Conservation (phyloP, 352 stramenopile species). For the Phytophthora litchii region DNA sequence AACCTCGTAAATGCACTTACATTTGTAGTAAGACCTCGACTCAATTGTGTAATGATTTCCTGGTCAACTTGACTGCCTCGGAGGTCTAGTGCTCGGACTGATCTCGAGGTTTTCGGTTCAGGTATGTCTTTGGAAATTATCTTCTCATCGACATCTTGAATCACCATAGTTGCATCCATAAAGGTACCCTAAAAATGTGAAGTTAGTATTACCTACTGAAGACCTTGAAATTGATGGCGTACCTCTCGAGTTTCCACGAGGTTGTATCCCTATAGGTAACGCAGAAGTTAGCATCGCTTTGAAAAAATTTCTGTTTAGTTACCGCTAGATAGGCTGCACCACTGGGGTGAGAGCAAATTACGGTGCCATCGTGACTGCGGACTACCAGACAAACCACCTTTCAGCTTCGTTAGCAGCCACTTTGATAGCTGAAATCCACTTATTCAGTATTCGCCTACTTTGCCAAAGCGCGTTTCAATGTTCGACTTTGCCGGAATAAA, state of each 20-base stretch:
- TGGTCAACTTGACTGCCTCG: conserved; percentile 59
- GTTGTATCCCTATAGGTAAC: conserved; percentile 37
- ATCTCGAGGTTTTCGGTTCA: conserved; percentile 1
- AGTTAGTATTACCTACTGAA: not conserved
- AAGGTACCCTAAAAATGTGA: conserved; percentile 33
- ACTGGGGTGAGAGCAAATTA: conserved; percentile 53
- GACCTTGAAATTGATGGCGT: not conserved
- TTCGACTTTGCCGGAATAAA: conserved; percentile 42
- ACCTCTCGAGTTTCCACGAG: conserved; percentile 45
- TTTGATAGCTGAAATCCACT: no score
- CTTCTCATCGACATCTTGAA: conserved; percentile 17
- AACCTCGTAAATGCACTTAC: conserved; percentile 35
- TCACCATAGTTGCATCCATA: conserved; percentile 21
- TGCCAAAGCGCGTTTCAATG: conserved; percentile 59
- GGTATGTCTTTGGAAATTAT: conserved; percentile 6
- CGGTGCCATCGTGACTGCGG: conserved; percentile 52
- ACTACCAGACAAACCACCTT: conserved; percentile 47
- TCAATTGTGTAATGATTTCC: conserved; percentile 49
- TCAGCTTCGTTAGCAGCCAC: conserved; percentile 4
- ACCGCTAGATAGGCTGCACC: conserved; percentile 58
- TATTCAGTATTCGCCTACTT: conserved; percentile 33
- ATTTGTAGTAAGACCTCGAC: conserved; percentile 51
- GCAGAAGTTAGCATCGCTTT: not conserved
- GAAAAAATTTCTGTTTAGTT: conserved; percentile 1
- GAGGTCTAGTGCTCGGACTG: conserved; percentile 45